Conservation (phyloP, 768 basidiomycete species). For the Russula compacta region DNA sequence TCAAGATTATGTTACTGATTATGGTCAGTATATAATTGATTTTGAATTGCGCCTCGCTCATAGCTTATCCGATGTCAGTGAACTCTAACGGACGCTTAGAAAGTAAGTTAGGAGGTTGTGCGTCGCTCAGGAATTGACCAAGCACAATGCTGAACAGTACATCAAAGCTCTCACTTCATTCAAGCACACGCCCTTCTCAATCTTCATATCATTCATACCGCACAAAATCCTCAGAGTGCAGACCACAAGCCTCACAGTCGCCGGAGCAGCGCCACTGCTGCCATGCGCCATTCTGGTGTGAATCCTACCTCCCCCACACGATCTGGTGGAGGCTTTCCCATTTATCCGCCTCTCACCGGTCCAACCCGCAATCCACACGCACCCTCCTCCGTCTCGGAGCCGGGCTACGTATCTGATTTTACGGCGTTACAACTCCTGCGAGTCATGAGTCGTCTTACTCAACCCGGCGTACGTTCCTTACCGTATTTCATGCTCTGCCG, state of each 20-base stretch:
- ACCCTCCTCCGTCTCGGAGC: slow-evolving; percentile 24
- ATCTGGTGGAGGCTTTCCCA: slow-evolving; percentile 28
- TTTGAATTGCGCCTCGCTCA: neutral
- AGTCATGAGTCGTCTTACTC: slow-evolving; percentile 71
- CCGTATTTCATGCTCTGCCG: slow-evolving; percentile 77
- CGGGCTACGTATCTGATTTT: slow-evolving; percentile 56
- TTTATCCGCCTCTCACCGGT: slow-evolving; percentile 30
- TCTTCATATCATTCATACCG: slow-evolving; percentile 80
- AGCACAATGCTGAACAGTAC: slow-evolving; percentile 36
- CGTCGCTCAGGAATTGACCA: neutral
- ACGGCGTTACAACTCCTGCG: slow-evolving; percentile 70
- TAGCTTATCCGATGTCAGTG: slow-evolving; percentile 33
- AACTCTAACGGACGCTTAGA: slow-evolving; percentile 66
- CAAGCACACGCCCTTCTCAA: slow-evolving; percentile 80
- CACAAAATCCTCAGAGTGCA: slow-evolving; percentile 39
- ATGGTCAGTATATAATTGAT: slow-evolving; percentile 34
- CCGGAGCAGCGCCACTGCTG: slow-evolving; percentile 22
- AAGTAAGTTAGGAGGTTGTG: slow-evolving; percentile 35
- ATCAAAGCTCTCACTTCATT: slow-evolving; percentile 73
- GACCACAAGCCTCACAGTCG: slow-evolving; percentile 23
- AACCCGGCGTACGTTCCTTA: slow-evolving; percentile 51
- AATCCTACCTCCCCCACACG: slow-evolving; percentile 21
- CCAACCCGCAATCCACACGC: slow-evolving; percentile 23
- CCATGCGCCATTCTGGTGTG: slow-evolving; percentile 20
- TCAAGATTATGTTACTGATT: slow-evolving; percentile 72